These are phyloP conservation scores for Eucommia ulmoides DNA, from an alignment of 257 asterid genomes.

Conservation along the genomic window DNA sequence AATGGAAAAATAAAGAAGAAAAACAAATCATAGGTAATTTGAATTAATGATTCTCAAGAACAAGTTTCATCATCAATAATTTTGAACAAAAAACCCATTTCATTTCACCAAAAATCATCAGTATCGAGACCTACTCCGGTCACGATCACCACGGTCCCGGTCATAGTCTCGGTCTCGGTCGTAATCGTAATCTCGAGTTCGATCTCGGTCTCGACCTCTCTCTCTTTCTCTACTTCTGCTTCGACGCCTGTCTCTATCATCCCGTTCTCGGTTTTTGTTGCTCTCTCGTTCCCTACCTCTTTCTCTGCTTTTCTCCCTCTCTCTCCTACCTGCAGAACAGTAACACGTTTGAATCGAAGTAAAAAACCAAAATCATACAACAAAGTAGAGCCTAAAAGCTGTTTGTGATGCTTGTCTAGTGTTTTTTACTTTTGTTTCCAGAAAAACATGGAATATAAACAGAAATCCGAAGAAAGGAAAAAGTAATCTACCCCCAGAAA, in stretches of 20 bases:
- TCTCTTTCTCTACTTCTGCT: conserved; percentile 57
- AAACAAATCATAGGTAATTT: too few species aligned
- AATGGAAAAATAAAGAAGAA: too few species aligned
- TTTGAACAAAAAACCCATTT: too few species aligned
- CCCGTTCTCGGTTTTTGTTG: conserved; percentile 42
- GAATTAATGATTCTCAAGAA: too few species aligned
- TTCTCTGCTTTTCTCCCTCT: conserved; percentile 58
- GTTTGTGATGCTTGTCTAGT: background rate
- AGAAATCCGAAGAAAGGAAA: background rate
- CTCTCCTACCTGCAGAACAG: conserved; percentile 29
- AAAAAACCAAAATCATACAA: background rate
- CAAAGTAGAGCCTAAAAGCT: background rate
- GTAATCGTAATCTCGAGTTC: conserved; percentile 45
- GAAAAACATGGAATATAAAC: background rate
- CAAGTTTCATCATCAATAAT: too few species aligned
- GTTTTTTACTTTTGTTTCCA: background rate
- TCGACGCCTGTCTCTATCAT: conserved; percentile 52
- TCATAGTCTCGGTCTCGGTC: conserved; percentile 68
- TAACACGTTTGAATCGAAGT: background rate
- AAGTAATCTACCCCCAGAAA: background rate
- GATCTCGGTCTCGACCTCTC: conserved; percentile 36
- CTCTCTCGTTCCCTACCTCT: conserved; percentile 60
- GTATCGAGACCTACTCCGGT: conserved; percentile 42
- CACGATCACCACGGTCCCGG: conserved; percentile 50
- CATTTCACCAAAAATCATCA: too few species aligned